Evolutionary conservation across 192 early-diverging fungal genomes (phyloP).

Genomic region (Coemansia asiatica): DNA sequence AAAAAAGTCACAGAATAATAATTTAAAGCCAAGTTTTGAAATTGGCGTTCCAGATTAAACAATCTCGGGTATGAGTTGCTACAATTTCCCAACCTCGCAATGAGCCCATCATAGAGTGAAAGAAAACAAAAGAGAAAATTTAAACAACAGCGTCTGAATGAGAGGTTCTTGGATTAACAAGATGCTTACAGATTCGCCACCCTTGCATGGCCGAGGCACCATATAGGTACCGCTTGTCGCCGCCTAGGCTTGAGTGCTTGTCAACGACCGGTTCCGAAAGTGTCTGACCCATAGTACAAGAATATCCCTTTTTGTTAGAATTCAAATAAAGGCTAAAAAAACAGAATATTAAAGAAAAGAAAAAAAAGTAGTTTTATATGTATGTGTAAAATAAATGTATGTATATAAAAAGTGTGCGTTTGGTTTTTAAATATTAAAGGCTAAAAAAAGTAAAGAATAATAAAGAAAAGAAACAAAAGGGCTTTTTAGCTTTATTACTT

Average conservation of each 20-base stretch:
- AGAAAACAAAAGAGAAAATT: neutral
- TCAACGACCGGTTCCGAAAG: slow-evolving; percentile 90
- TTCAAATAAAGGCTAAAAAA: neutral
- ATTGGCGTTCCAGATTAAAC: no score
- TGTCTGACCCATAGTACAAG: slow-evolving; percentile 84
- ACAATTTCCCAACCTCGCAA: no score
- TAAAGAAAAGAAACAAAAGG: slow-evolving; percentile 4
- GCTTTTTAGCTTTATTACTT: neutral
- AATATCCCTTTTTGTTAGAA: slow-evolving; percentile 13
- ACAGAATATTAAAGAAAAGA: slow-evolving; percentile 9
- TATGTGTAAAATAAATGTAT: slow-evolving; percentile 7
- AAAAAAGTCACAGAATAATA: no score
- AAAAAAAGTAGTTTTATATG: slow-evolving; percentile 4
- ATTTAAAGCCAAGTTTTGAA: no score
- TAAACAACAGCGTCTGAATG: slow-evolving; percentile 27
- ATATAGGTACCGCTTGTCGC: slow-evolving; percentile 77
- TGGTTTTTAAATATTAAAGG: no score
- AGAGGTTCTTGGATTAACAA: neutral
- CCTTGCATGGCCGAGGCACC: slow-evolving; percentile 96
- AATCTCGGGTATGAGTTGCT: no score
- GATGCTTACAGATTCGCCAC: slow-evolving; percentile 74
- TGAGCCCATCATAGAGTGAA: neutral
- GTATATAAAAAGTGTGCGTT: no score
- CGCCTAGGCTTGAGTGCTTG: slow-evolving; percentile 75
- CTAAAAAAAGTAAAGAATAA: neutral